phyloP scores from a whole-genome alignment of 441 rosid genomes.

The Manihot esculenta region DNA sequence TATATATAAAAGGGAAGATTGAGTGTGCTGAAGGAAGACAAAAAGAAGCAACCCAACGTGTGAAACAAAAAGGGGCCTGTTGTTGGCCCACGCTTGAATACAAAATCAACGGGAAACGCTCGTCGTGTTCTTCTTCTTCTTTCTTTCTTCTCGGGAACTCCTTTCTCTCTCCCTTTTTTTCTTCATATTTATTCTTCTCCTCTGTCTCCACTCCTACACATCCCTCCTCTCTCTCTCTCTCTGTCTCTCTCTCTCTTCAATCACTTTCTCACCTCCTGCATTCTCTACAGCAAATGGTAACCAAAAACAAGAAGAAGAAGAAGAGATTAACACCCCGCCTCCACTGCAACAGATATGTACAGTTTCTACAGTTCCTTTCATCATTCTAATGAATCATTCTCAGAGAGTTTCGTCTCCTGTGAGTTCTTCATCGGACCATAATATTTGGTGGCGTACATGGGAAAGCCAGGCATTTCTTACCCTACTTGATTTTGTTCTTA shows the following conservation, averaged over 20 bases:
- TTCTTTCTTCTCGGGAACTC: conserved; percentile 42
- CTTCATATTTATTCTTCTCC: not conserved
- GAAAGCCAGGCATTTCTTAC: conserved; percentile 56
- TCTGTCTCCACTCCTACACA: not conserved
- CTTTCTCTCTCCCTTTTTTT: not conserved
- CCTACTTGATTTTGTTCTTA: not conserved
- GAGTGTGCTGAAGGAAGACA: too few relatives aligned
- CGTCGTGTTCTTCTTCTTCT: conserved; percentile 43
- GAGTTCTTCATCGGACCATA: conserved; percentile 16
- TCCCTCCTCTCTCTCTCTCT: not conserved
- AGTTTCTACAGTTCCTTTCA: not conserved
- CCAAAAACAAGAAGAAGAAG: conserved; percentile 16
- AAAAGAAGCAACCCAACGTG: conserved; percentile 39
- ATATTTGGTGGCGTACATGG: conserved; percentile 55
- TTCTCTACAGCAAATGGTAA: not conserved
- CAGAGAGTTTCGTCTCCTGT: conserved; percentile 18
- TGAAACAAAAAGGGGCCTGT: conserved; percentile 41
- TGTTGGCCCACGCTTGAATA: conserved; percentile 35
- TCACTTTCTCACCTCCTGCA: not conserved
- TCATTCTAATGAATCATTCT: not conserved
- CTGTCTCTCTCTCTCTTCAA: not conserved
- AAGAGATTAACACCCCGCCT: not conserved
- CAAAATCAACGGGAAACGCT: conserved; percentile 31
- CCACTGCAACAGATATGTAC: not conserved
- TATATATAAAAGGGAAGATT: too few relatives aligned